Percentiles rank a stretch among this genome's conserved stretches.
Conservation (phyloP, 192 early-diverging fungal species). For the Chytriomyces hyalinus region DNA sequence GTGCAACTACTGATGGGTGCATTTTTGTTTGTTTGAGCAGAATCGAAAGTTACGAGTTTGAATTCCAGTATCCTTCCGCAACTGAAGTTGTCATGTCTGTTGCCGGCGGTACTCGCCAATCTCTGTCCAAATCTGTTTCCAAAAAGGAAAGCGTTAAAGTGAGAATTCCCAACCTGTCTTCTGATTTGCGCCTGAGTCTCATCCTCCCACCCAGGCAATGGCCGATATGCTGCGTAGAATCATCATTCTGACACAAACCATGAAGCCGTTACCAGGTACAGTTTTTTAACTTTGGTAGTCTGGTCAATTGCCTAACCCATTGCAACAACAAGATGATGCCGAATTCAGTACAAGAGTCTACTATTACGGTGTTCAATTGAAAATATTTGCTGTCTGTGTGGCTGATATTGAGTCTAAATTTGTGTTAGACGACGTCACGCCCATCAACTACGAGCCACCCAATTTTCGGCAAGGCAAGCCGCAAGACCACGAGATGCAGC, state of each 20-base stretch:
- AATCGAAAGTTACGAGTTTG: slow-evolving; percentile 31
- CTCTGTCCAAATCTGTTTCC: slow-evolving; percentile 2
- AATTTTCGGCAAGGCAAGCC: slow-evolving; percentile 22
- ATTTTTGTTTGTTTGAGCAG: neutral
- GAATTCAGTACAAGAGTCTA: neutral
- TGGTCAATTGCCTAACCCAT: no score
- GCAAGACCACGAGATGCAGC: slow-evolving; percentile 1
- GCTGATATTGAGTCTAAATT: neutral
- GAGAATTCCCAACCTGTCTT: no score
- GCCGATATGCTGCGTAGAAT: slow-evolving; percentile 8
- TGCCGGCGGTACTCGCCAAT: neutral
- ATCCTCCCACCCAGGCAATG: neutral
- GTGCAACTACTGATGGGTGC: no score
- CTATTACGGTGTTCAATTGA: neutral
- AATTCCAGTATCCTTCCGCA: slow-evolving; percentile 17
- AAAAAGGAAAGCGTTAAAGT: slow-evolving; percentile 17
- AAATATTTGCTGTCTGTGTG: neutral
- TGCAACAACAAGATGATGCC: neutral
- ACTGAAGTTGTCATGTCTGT: neutral
- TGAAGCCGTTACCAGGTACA: neutral
- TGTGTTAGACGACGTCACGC: slow-evolving; percentile 21
- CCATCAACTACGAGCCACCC: slow-evolving; percentile 26
- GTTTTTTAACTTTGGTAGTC: no score
- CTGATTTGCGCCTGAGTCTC: no score
- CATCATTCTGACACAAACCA: slow-evolving; percentile 15